Percentiles rank a stretch among this genome's conserved stretches.
Evolutionary conservation across 2,329 filamentous ascomycete species (phyloP).

Genomic region (Pseudocercospora macadamiae): DNA sequence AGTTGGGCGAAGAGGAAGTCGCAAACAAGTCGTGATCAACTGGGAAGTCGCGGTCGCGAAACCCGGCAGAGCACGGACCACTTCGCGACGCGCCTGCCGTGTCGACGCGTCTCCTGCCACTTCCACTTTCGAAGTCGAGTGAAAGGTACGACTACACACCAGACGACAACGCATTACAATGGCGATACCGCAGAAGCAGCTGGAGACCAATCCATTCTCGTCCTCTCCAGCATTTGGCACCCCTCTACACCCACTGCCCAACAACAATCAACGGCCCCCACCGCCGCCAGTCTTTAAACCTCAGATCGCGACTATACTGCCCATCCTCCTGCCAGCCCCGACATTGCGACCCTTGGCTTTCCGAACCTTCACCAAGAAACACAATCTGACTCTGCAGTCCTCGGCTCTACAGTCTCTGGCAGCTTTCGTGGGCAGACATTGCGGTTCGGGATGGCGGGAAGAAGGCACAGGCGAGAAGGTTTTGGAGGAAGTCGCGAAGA

Average conservation of each 20-base stretch:
- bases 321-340: conserved; percentile 84
- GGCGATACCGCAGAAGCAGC: conserved; percentile 16
- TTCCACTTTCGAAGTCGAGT: not conserved
- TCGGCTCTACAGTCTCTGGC: conserved; percentile 83
- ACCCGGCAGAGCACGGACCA: not conserved
- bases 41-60: too few relatives aligned
- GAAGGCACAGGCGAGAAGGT: conserved; percentile 91
- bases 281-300: conserved; percentile 55
- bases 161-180: conserved; percentile 9
- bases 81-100: not conserved
- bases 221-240: conserved; percentile 91
- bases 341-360: conserved; percentile 90
- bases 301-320: conserved; percentile 69
- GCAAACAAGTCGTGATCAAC: not conserved
- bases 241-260: conserved; percentile 71
- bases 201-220: conserved; percentile 55
- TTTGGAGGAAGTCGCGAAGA: conserved; percentile 85
- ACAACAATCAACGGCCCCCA: conserved; percentile 40
- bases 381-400: conserved; percentile 89
- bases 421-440: conserved; percentile 87
- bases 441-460: conserved; percentile 94
- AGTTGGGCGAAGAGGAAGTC: too few relatives aligned
- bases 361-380: conserved; percentile 94
- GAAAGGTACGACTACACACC: not conserved
- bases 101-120: not conserved